A percentile compares a stretch with the other conserved stretches of the same genome.
Conservation (phyloP, 768 basidiomycete species). For the Paxillus involutus region DNA sequence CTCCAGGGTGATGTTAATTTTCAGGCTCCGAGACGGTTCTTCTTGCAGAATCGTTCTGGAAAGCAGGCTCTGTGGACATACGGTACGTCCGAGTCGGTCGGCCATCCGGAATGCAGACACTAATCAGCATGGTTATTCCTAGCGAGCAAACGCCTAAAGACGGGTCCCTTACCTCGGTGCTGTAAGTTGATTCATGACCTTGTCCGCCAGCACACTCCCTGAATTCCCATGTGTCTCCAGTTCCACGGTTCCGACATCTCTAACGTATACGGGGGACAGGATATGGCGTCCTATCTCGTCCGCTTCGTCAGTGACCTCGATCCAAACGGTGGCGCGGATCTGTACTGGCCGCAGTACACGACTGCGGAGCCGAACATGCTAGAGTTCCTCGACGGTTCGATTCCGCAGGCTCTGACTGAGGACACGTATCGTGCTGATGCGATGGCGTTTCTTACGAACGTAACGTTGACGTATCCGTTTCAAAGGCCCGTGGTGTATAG, state of each 20-base stretch:
- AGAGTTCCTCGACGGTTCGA: slow-evolving; percentile 39
- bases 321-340: slow-evolving; percentile 39
- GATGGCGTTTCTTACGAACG: slow-evolving; percentile 33
- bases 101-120: background rate
- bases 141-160: slow-evolving; percentile 50
- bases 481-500: no score
- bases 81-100: slow-evolving; percentile 2
- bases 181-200: slow-evolving; percentile 23
- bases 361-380: slow-evolving; percentile 34
- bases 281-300: slow-evolving; percentile 39
- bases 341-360: slow-evolving; percentile 47
- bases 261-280: slow-evolving; percentile 40
- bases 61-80: slow-evolving; percentile 41
- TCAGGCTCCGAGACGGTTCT: slow-evolving; percentile 48
- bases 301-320: slow-evolving; percentile 22
- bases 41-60: slow-evolving; percentile 38
- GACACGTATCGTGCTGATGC: slow-evolving; percentile 44
- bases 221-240: slow-evolving; percentile 20
- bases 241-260: slow-evolving; percentile 44
- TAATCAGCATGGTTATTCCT: background rate
- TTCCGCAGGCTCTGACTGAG: slow-evolving; percentile 34
- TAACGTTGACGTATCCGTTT: slow-evolving; percentile 3
- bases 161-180: slow-evolving; percentile 44
- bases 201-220: background rate
- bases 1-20: slow-evolving; percentile 52